Conservation (phyloP, 140 eudicot species). For the Oenanthe javanica region DNA sequence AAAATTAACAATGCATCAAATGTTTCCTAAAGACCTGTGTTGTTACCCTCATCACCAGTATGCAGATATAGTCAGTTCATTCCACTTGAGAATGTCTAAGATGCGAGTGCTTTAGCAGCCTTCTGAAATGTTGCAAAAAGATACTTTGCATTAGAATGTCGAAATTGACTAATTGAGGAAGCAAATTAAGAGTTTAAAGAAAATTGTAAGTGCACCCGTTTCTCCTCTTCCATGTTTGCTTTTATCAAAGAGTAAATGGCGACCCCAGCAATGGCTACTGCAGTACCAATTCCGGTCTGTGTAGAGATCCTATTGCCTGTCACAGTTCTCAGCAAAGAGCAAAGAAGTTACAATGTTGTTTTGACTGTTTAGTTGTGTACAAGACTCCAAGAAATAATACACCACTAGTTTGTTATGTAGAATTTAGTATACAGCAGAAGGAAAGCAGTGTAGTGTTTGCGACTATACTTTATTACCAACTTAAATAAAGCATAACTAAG, state of each 20-base stretch:
- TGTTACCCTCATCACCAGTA: neutral
- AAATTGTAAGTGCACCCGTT: conserved; percentile 23
- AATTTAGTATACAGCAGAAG: neutral
- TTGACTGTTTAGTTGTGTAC: neutral
- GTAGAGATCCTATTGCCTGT: conserved; percentile 61
- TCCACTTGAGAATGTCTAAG: neutral
- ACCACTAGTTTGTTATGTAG: too few species aligned
- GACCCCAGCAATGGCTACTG: conserved; percentile 59
- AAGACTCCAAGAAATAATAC: neutral
- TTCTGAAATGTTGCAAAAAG: conserved; percentile 24
- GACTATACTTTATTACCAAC: neutral
- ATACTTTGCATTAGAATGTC: neutral
- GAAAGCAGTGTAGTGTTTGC: neutral
- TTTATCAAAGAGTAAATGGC: conserved; percentile 51
- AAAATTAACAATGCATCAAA: neutral
- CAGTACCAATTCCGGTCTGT: conserved; percentile 61
- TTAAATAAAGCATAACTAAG: neutral
- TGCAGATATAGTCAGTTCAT: too few species aligned
- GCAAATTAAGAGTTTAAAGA: neutral
- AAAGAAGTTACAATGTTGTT: neutral
- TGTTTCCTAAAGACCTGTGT: neutral
- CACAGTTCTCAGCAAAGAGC: conserved; percentile 7
- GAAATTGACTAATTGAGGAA: neutral
- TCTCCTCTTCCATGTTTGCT: conserved; percentile 51
- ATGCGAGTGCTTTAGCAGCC: conserved; percentile 26